Conservation (phyloP, 2,329 filamentous ascomycete species). For the Colletotrichum sp. region DNA sequence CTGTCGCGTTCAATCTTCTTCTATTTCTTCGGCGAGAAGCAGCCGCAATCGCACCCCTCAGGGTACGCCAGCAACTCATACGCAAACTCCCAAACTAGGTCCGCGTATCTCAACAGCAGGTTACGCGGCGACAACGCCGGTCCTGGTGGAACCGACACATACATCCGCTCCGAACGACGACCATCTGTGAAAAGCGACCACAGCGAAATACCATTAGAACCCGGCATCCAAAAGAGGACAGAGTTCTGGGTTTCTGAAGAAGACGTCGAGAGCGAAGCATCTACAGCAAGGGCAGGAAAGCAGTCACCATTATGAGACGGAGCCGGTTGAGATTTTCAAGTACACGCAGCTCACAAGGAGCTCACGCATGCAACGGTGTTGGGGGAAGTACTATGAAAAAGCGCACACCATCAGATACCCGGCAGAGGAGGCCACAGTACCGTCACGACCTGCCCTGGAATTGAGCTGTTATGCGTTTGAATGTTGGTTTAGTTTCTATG, state of each 20-base stretch:
- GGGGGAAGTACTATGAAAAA: neutral
- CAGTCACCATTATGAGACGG: neutral
- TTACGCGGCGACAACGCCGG: conserved; percentile 15
- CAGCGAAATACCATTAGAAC: conserved; percentile 24
- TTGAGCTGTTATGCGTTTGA: neutral
- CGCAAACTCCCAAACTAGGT: conserved; percentile 8
- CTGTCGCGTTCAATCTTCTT: conserved; percentile 27
- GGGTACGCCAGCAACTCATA: neutral
- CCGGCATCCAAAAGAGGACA: conserved; percentile 24
- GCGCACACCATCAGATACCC: conserved; percentile 3
- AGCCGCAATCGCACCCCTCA: neutral
- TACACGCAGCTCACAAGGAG: neutral
- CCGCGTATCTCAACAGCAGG: conserved; percentile 14
- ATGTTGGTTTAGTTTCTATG: neutral
- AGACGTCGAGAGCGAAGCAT: neutral
- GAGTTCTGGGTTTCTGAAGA: conserved; percentile 25
- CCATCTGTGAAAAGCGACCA: conserved; percentile 22
- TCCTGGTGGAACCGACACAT: conserved; percentile 5
- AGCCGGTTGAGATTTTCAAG: neutral
- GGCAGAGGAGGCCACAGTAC: neutral
- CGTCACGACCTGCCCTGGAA: neutral
- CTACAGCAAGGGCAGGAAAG: neutral
- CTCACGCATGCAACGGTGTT: neutral
- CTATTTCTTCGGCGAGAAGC: conserved; percentile 23
- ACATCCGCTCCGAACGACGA: conserved; percentile 8